Evolutionary conservation across 257 asterid species (phyloP), one percentile per base, ranked within the genome.

Genomic region (Nicotiana noctiflora): DNA sequence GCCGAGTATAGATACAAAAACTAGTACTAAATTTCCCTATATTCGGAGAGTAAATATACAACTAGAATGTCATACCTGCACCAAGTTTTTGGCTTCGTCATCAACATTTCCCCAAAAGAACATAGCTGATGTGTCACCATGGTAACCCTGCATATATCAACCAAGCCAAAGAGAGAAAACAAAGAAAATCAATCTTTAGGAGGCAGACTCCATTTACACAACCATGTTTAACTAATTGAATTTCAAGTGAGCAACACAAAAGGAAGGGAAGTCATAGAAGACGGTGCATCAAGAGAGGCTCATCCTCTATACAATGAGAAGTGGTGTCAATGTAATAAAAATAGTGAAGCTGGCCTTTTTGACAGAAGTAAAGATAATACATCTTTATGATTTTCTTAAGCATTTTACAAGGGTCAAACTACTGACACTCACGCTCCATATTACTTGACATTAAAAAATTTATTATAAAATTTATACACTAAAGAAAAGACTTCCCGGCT

Each of bases 121-220:
- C 75, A 96, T 94, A 14, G 94, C 98, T 82, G 98, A 96, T 31
- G 98, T 96, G 87, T 94, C 99, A 82, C 98, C 99, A 84, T 96
- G 99, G 89, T 94, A 94, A 83, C 98, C 99, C 99, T 96, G 90
- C 60, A 81, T 49, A 67, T 77, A 68, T 80, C 79, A 82, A 78
- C 75, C 64, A 82, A 52, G 46, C 61, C 19, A 56, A 77, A 55
- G 61, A 79, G 63, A 72, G 66, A 78, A 82, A 79, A 81, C 57
- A 66, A 53, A 29, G 75, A 81, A 77, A 14, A 23, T 67, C 40
- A 79, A 84, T 53, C 49, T 72, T 46, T 37, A 13, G 32, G 40
- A 46, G 77, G 21, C 14, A 72, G 3, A 72, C 77, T 19, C 19
- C 57, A 70, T 21, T 72, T 72, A 72, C 49, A 21, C 46, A 46